Base-by-base conservation (phyloP, 2,329 filamentous ascomycete species). In the Aspergillus sp. region DNA sequence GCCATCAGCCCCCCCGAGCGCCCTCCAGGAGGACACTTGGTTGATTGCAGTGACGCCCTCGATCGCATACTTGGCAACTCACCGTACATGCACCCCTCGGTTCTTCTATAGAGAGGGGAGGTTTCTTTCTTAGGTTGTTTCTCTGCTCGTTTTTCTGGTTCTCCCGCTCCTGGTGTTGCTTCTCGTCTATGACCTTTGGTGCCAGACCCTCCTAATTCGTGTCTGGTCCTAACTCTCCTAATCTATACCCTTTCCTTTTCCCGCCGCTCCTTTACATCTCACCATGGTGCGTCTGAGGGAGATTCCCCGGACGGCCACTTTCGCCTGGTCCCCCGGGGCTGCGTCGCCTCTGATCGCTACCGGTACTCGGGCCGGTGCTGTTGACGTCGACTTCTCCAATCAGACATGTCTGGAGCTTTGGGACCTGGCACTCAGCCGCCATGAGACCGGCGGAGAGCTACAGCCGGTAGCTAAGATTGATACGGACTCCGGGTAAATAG, bases 311-410 rank as follows among this genome's bases (percentile, higher is more conserved):
- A 99, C 95, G 72, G 95, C 94, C 78, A 90, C 94, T 72, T 99
- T 99, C 78, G 92, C 95, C 73, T 99, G 95, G 94, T 96, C 92
- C 68, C 90, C 93, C 25, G 90, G 88, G 69, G 81, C 91, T 54
- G 85, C 86, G 41, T 87, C 88, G 68, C 92, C 94, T 70, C 83
- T 96, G 68, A 83, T 99, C 66, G 94, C 92, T 62, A 99, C 95
- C 27, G 95, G 95, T 70, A 99, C 95, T 50, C 89, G 93, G 69
- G 93, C 95, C 63, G 95, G 95, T 65, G 95, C 95, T 70, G 92
- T 99, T 44, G 92, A 96, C 78, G 93, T 91, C 70, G 93, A 98
- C 78, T 99, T 99, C 80, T 98, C 95, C 27, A 95, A 95, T 77
- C 93, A 98, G 77, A 97, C 92, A 65, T 94, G 94, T 80, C 82